These are phyloP conservation scores for Saccharomyces kudriavzevii DNA, from an alignment of 805 yeast genomes.

Conservation along the genomic window DNA sequence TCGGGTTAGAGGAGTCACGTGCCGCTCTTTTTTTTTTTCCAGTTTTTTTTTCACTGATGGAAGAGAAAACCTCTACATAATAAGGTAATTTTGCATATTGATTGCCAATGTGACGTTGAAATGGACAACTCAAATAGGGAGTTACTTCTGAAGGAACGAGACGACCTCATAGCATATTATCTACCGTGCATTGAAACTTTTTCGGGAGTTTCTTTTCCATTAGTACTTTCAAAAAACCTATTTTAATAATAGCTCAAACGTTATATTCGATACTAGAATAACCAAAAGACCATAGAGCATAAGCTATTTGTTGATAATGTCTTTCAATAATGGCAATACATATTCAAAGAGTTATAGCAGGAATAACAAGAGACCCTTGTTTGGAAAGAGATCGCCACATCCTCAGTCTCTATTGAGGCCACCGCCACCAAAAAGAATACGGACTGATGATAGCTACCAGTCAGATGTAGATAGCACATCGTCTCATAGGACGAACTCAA, in stretches of 20 bases:
- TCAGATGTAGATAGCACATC: slow-evolving; percentile 2
- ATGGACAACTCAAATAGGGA: not conserved
- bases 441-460: slow-evolving; percentile 9
- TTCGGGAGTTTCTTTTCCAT: not conserved
- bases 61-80: not conserved
- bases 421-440: slow-evolving; percentile 13
- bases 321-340: not conserved
- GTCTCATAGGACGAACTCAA: not conserved
- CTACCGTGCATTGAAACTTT: not conserved
- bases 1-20: not conserved
- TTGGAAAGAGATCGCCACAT: not conserved
- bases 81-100: not conserved
- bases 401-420: slow-evolving; percentile 2
- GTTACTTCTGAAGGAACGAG: not conserved
- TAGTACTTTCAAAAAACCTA: not conserved
- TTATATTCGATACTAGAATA: not conserved
- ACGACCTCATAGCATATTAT: not conserved
- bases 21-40: not conserved
- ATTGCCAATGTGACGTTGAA: not conserved
- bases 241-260: not conserved
- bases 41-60: not conserved
- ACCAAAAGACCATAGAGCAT: not conserved
- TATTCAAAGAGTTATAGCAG: not conserved
- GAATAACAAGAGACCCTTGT: not conserved
- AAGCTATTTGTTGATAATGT: not conserved